Percentiles rank a stretch among this genome's conserved stretches.
These are phyloP conservation scores for Fusarium sp. DNA, from an alignment of 2,329 filamentous ascomycete species.

Conservation along the genomic window DNA sequence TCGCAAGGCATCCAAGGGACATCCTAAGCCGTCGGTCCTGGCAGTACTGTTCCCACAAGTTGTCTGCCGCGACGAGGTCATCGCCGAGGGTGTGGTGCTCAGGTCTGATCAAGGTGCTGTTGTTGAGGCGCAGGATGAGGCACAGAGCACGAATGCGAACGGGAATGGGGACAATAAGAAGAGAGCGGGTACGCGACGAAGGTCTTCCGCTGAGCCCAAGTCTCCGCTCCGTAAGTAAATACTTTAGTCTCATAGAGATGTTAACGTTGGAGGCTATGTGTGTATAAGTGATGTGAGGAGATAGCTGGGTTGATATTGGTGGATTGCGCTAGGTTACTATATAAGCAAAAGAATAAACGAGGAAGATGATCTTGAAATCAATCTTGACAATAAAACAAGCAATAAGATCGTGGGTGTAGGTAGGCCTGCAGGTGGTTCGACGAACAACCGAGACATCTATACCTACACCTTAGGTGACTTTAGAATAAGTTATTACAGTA, in stretches of 20 bases:
- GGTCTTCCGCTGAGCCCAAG: conserved; percentile 31
- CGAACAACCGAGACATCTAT: too few species aligned
- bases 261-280: too few species aligned
- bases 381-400: too few species aligned
- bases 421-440: too few species aligned
- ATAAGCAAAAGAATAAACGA: background rate
- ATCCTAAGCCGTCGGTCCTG: conserved; percentile 13
- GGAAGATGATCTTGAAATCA: background rate
- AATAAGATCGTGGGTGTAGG: too few species aligned
- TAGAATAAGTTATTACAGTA: too few species aligned
- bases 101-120: conserved; percentile 45
- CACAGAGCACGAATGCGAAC: conserved; percentile 15
- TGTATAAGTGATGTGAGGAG: conserved; percentile 2
- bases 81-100: conserved; percentile 46
- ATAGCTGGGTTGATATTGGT: background rate
- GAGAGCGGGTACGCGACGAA: conserved; percentile 13
- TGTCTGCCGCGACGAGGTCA: conserved; percentile 40
- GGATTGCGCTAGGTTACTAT: background rate
- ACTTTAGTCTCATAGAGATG: background rate
- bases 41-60: conserved; percentile 49
- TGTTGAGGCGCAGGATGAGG: conserved; percentile 36
- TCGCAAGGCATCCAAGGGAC: conserved; percentile 16
- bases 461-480: too few species aligned
- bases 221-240: conserved; percentile 32
- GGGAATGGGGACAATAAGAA: conserved; percentile 35